Percentiles rank a stretch among this genome's conserved stretches.
Evolutionary conservation across 2,329 filamentous ascomycete species (phyloP).

Genomic region (Chalara sp.): DNA sequence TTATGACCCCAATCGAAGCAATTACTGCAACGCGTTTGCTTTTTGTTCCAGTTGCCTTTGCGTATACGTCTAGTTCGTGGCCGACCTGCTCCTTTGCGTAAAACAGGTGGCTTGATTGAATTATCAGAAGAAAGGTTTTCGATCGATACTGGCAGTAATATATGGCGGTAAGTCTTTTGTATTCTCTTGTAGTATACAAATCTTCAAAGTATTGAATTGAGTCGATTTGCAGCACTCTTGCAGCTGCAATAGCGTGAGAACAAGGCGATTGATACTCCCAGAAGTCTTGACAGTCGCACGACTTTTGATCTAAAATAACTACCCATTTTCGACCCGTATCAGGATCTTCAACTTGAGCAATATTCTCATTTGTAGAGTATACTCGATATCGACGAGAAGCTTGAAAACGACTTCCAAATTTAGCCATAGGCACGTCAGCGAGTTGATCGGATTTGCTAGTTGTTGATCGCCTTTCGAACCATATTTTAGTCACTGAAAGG

Average conservation of each 20-base stretch:
- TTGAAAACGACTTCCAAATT: not conserved
- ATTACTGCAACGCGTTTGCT: not conserved
- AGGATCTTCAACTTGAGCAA: not conserved
- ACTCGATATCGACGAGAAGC: not conserved
- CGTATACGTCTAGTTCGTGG: not conserved
- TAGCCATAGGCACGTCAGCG: not conserved
- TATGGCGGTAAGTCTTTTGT: not conserved
- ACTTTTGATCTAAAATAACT: not conserved
- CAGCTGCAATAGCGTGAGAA: not conserved
- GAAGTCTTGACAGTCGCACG: not conserved
- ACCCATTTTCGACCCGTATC: not conserved
- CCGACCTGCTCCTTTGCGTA: not conserved
- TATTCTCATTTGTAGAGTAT: not conserved
- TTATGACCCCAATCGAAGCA: not conserved
- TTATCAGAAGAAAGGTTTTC: not conserved
- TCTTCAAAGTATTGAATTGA: not conserved
- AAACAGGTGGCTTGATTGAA: not conserved
- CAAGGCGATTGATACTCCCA: not conserved
- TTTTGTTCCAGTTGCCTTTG: not conserved
- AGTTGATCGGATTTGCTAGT: not conserved
- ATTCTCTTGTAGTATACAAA: not conserved
- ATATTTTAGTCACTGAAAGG: not conserved
- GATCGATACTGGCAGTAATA: not conserved
- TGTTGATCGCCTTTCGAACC: not conserved
- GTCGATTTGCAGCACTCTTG: not conserved